phyloP scores from a whole-genome alignment of 2,329 filamentous ascomycete genomes.

The Fusarium foetens region DNA sequence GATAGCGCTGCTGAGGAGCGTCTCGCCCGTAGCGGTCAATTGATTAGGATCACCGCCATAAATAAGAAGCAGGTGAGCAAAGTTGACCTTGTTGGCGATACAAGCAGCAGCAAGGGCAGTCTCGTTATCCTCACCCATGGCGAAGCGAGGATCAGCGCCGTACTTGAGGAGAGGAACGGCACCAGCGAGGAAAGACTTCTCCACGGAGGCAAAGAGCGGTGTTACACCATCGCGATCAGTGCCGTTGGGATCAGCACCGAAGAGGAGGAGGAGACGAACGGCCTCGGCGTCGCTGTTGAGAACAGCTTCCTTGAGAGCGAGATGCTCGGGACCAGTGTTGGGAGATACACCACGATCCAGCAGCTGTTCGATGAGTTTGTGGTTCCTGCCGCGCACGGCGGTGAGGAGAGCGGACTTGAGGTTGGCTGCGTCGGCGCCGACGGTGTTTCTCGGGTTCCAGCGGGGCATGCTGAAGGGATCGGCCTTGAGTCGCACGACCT shows the following conservation, averaged over 20 bases:
- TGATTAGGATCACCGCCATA: constrained; percentile 69
- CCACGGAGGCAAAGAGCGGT: constrained; percentile 62
- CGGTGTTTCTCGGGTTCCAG: constrained; percentile 59
- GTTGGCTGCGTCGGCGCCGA: constrained; percentile 55
- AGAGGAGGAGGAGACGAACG: constrained; percentile 65
- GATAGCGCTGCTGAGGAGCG: constrained; percentile 69
- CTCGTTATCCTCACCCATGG: constrained; percentile 61
- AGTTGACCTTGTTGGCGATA: constrained; percentile 62
- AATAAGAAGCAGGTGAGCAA: constrained; percentile 68
- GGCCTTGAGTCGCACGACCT: constrained; percentile 60
- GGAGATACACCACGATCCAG: constrained; percentile 67
- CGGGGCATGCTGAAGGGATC: constrained; percentile 63
- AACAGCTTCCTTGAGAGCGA: constrained; percentile 65
- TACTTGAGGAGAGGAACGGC: constrained; percentile 72
- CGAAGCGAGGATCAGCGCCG: constrained; percentile 67
- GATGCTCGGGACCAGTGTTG: constrained; percentile 57
- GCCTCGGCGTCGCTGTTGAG: constrained; percentile 62
- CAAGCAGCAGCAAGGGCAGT: constrained; percentile 64
- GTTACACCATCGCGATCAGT: constrained; percentile 60
- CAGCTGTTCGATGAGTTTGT: constrained; percentile 66
- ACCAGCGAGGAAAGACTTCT: constrained; percentile 64
- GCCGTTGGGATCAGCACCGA: constrained; percentile 66
- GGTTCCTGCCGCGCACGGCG: constrained; percentile 66
- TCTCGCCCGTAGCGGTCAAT: constrained; percentile 66
- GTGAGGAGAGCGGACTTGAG: constrained; percentile 61